Percentiles rank a stretch among this genome's conserved stretches.
These are phyloP conservation scores for Podaxis sp. DNA, from an alignment of 768 basidiomycete species.

Conservation along the genomic window DNA sequence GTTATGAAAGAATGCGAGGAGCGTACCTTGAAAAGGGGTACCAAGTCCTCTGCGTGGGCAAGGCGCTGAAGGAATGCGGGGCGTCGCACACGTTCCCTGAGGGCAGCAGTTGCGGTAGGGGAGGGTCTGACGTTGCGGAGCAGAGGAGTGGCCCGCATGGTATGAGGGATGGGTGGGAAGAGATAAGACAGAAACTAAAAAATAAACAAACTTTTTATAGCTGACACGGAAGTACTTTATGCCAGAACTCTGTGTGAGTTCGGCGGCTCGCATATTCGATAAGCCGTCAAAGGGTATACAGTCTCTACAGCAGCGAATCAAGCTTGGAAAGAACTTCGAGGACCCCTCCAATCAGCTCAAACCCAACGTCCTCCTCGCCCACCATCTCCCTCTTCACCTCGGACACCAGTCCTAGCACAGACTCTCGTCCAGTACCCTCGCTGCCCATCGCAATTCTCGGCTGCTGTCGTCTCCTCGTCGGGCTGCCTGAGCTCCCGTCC, in stretches of 20 bases:
- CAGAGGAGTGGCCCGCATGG: neutral
- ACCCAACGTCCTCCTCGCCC: slow-evolving; percentile 77
- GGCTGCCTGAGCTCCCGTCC: neutral
- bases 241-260: neutral
- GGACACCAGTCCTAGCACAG: slow-evolving; percentile 68
- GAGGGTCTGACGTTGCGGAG: neutral
- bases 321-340: slow-evolving; percentile 91
- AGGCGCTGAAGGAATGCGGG: slow-evolving; percentile 5
- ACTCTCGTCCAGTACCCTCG: slow-evolving; percentile 53
- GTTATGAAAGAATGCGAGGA: neutral
- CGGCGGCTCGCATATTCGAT: neutral
- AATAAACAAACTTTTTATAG: neutral
- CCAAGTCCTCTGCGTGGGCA: neutral
- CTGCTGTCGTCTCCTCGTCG: slow-evolving; percentile 29
- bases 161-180: neutral
- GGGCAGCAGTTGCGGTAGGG: neutral
- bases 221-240: neutral
- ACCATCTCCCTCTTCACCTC: slow-evolving; percentile 70
- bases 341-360: slow-evolving; percentile 91
- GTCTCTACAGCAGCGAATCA: slow-evolving; percentile 71
- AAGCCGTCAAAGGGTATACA: slow-evolving; percentile 3
- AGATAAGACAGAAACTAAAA: neutral
- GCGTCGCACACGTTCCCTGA: neutral
- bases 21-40: slow-evolving; percentile 9
- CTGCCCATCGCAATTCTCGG: slow-evolving; percentile 49